Evolutionary conservation across 2,329 filamentous ascomycete genomes (phyloP).

Genomic region (Phaeosphaeriaceae sp.): DNA sequence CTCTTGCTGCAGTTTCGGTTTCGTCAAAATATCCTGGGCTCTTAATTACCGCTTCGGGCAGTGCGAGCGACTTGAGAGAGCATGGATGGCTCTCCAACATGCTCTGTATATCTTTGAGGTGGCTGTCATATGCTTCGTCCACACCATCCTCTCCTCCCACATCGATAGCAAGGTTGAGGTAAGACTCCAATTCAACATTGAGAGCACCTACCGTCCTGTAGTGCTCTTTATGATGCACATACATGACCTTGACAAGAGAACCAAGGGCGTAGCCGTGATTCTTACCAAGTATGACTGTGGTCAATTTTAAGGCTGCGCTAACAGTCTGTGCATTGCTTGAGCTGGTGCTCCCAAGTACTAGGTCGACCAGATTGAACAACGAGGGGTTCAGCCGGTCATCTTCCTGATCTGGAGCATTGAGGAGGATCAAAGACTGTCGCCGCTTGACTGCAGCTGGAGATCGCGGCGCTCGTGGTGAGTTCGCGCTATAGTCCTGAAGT

Average conservation of each 20-base stretch:
- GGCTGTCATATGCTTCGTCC: constrained; percentile 75
- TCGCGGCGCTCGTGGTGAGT: constrained; percentile 44
- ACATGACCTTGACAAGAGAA: constrained; percentile 75
- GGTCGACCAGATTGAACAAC: constrained; percentile 91
- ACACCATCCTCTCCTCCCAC: constrained; percentile 75
- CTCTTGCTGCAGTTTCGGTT: constrained; percentile 62
- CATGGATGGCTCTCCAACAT: constrained; percentile 77
- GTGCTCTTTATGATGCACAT: constrained; percentile 61
- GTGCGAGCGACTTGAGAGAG: constrained; percentile 72
- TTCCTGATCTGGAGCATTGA: constrained; percentile 79
- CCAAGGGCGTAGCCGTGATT: constrained; percentile 87
- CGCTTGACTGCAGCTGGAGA: constrained; percentile 75
- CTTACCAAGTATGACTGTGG: constrained; percentile 84
- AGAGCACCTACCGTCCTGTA: constrained; percentile 76
- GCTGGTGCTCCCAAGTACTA: constrained; percentile 83
- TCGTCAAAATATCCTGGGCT: constrained; percentile 57
- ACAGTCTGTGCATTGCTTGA: constrained; percentile 90
- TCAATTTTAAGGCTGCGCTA: constrained; percentile 84
- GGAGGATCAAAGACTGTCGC: constrained; percentile 86
- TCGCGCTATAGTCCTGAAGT: constrained; percentile 66
- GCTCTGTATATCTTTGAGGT: constrained; percentile 74
- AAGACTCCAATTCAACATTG: constrained; percentile 75
- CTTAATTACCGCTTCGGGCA: constrained; percentile 67
- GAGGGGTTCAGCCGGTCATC: constrained; percentile 81
- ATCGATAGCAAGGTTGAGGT: constrained; percentile 72